Percentiles rank a stretch among this genome's conserved stretches.
phyloP scores from a whole-genome alignment of 2,329 filamentous ascomycete genomes.

The Aschersonia sp. region DNA sequence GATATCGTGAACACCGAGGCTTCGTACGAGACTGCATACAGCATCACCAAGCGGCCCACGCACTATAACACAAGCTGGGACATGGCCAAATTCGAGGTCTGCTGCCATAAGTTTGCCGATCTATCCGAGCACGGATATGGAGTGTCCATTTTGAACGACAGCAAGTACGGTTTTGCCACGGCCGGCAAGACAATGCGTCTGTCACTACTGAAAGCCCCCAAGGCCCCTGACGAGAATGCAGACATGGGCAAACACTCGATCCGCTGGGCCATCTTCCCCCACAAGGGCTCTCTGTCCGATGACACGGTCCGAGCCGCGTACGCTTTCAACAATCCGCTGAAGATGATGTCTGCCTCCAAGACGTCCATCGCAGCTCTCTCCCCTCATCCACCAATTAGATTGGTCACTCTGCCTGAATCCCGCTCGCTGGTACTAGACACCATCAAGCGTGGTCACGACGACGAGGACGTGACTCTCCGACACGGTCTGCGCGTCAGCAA shows the following conservation, averaged over 20 bases:
- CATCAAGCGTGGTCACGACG: constrained; percentile 86
- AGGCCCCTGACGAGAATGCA: constrained; percentile 83
- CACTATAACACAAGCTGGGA: constrained; percentile 98
- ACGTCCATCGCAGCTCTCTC: constrained; percentile 12
- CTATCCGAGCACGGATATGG: constrained; percentile 79
- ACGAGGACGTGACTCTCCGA: constrained; percentile 53
- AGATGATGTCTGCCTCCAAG: constrained; percentile 15
- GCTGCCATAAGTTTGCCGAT: constrained; percentile 89
- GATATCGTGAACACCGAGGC: constrained; percentile 84
- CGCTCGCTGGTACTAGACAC: constrained; percentile 68
- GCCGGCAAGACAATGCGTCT: constrained; percentile 81
- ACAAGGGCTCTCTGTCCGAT: constrained; percentile 55
- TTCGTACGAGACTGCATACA: constrained; percentile 89
- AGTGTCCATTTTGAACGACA: constrained; percentile 86
- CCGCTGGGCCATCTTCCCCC: constrained; percentile 81
- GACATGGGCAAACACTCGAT: constrained; percentile 88
- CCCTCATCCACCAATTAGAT: constrained; percentile 38
- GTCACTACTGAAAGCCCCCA: constrained; percentile 72
- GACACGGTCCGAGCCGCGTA: constrained; percentile 71
- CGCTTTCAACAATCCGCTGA: constrained; percentile 78
- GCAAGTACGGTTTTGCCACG: constrained; percentile 92
- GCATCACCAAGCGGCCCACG: constrained; percentile 75
- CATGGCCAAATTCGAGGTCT: constrained; percentile 96
- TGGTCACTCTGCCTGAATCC: constrained; percentile 41
- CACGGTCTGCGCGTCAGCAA: constrained; percentile 49